phyloP scores from a whole-genome alignment of 2,329 filamentous ascomycete genomes.

The Paraphaeosphaeria sporulosa region DNA sequence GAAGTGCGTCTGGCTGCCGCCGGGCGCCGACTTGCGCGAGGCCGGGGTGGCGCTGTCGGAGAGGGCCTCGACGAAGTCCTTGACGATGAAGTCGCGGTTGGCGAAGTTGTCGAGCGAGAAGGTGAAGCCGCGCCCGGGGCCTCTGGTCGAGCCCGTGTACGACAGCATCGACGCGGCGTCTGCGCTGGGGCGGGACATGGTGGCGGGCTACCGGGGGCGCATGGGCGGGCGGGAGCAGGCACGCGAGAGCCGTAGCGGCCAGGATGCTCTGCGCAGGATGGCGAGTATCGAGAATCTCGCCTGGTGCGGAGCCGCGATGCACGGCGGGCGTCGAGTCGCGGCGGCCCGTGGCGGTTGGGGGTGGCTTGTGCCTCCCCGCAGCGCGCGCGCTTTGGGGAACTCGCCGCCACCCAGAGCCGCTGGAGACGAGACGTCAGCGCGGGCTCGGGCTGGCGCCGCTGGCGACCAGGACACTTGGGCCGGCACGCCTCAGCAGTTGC shows the following conservation, averaged over 20 bases:
- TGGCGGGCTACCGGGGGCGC: slow-evolving; percentile 22
- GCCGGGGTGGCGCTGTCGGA: slow-evolving; percentile 83
- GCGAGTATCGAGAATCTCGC: no score
- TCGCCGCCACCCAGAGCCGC: not conserved
- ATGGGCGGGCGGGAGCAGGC: slow-evolving; percentile 19
- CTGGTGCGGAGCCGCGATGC: not conserved
- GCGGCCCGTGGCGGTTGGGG: slow-evolving; percentile 6
- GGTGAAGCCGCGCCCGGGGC: slow-evolving; percentile 70
- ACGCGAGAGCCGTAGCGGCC: not conserved
- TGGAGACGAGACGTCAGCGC: slow-evolving; percentile 3
- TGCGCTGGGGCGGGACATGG: slow-evolving; percentile 46
- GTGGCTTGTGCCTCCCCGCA: slow-evolving; percentile 40
- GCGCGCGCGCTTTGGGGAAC: not conserved
- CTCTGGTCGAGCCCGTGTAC: slow-evolving; percentile 49
- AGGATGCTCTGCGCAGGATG: not conserved
- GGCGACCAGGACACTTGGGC: not conserved
- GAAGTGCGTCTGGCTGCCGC: slow-evolving; percentile 63
- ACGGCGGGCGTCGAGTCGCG: slow-evolving; percentile 7
- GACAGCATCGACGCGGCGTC: slow-evolving; percentile 55
- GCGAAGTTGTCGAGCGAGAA: slow-evolving; percentile 83
- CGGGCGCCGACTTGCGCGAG: slow-evolving; percentile 77
- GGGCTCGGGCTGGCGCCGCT: not conserved
- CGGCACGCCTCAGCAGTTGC: slow-evolving; percentile 25
- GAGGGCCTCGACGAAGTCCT: slow-evolving; percentile 94
- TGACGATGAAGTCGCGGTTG: slow-evolving; percentile 86